A percentile compares a stretch with the other conserved stretches of the same genome.
These are phyloP conservation scores for Carex kokanica DNA, from an alignment of 176 grass and related monocot genomes.

Conservation along the genomic window DNA sequence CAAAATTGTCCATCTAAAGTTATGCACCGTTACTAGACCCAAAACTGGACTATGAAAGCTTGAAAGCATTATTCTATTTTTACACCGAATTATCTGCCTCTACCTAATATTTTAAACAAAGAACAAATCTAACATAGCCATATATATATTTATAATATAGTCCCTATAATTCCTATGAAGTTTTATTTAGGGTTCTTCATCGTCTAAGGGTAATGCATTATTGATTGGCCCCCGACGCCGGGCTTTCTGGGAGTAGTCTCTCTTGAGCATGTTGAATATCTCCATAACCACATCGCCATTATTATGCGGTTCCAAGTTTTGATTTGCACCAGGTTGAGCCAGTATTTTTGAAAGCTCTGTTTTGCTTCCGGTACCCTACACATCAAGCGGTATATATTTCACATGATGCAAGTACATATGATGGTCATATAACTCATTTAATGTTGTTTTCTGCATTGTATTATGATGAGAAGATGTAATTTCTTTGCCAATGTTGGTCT, in stretches of 20 bases:
- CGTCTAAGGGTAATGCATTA: constrained; percentile 36
- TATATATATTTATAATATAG: constrained; percentile 3
- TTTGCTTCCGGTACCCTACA: not conserved
- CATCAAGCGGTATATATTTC: not conserved
- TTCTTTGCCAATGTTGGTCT: not conserved
- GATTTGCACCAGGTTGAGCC: not conserved
- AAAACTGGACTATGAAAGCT: constrained; percentile 15
- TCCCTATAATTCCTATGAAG: not conserved
- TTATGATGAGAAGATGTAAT: not conserved
- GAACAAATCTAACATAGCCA: not conserved
- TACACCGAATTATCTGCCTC: constrained; percentile 13
- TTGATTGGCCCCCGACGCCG: constrained; percentile 41
- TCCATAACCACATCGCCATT: constrained; percentile 3
- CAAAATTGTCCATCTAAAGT: constrained; percentile 13
- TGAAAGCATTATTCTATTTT: constrained; percentile 6
- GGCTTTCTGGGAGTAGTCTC: constrained; percentile 35
- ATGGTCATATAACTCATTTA: not conserved
- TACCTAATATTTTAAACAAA: not conserved
- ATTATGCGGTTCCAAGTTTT: not conserved
- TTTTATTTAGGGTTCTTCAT: constrained; percentile 41
- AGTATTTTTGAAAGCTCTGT: not conserved
- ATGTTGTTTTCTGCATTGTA: not conserved
- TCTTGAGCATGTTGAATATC: constrained; percentile 47
- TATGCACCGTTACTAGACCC: constrained; percentile 9
- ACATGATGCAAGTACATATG: not conserved